phyloP scores from a whole-genome alignment of 2,329 filamentous ascomycete genomes.

The Curvularia lunata region DNA sequence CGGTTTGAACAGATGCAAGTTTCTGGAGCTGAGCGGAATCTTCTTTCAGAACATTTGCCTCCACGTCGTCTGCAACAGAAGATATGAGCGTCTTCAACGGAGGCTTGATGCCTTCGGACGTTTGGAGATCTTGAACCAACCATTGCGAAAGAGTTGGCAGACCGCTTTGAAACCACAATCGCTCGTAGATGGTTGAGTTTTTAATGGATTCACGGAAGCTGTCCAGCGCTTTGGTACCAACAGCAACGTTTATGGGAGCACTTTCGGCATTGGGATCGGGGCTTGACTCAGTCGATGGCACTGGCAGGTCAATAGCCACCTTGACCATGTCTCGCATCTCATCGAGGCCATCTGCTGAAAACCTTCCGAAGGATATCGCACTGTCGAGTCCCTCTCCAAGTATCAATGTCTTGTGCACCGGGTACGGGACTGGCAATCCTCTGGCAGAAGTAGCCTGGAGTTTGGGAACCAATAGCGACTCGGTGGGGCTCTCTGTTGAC shows the following conservation, averaged over 20 bases:
- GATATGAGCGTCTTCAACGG: slow-evolving; percentile 70
- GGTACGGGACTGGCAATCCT: slow-evolving; percentile 73
- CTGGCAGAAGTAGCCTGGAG: slow-evolving; percentile 72
- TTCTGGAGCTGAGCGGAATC: slow-evolving; percentile 51
- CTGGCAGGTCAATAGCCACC: slow-evolving; percentile 64
- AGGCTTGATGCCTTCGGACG: slow-evolving; percentile 62
- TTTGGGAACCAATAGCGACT: slow-evolving; percentile 74
- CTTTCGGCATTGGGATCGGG: slow-evolving; percentile 23
- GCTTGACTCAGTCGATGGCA: slow-evolving; percentile 48
- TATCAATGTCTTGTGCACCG: slow-evolving; percentile 81
- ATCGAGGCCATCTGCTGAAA: slow-evolving; percentile 48
- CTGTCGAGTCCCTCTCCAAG: slow-evolving; percentile 76
- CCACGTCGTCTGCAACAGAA: slow-evolving; percentile 67
- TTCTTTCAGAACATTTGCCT: slow-evolving; percentile 59
- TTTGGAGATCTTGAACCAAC: slow-evolving; percentile 57
- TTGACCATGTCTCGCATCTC: slow-evolving; percentile 56
- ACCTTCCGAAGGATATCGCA: slow-evolving; percentile 60
- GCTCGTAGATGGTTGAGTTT: slow-evolving; percentile 75
- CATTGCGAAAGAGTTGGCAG: slow-evolving; percentile 69
- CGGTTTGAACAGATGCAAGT: slow-evolving; percentile 45
- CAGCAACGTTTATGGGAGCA: slow-evolving; percentile 65
- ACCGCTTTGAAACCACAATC: slow-evolving; percentile 75
- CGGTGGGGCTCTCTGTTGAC: slow-evolving; percentile 57
- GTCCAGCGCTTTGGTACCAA: slow-evolving; percentile 67
- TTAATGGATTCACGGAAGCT: slow-evolving; percentile 72